A percentile compares a stretch with the other conserved stretches of the same genome.
phyloP scores from a whole-genome alignment of 306 rosid genomes.

The Inga leiocalycina region DNA sequence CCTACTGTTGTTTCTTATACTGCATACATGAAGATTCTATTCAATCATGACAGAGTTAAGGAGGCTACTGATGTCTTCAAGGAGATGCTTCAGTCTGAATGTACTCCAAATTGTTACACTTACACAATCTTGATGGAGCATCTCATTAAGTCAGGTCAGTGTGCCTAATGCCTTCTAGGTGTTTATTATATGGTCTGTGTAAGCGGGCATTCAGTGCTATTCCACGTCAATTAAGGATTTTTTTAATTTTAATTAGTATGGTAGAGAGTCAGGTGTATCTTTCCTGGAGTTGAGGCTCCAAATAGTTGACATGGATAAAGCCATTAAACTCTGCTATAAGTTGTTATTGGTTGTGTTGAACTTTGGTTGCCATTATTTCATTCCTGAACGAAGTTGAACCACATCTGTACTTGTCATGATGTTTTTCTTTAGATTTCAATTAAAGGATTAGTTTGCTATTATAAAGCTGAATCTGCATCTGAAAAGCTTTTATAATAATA shows the following conservation, averaged over 20 bases:
- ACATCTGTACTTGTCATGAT: constrained; percentile 1
- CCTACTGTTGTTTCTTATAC: constrained; percentile 81
- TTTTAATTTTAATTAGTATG: neutral
- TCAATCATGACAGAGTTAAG: constrained; percentile 45
- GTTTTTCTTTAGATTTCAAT: neutral
- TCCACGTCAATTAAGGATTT: neutral
- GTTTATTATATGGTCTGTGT: constrained; percentile 45
- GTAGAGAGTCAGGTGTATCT: neutral
- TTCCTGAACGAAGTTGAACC: neutral
- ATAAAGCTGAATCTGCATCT: neutral
- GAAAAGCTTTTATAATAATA: neutral
- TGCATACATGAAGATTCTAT: constrained; percentile 73
- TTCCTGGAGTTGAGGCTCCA: neutral
- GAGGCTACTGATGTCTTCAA: constrained; percentile 67
- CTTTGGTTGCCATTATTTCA: neutral
- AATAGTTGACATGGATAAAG: neutral
- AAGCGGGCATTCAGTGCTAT: neutral
- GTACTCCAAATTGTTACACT: constrained; percentile 69
- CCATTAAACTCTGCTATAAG: neutral
- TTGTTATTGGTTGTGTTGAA: neutral
- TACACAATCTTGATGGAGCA: constrained; percentile 77
- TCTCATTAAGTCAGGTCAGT: constrained; percentile 73
- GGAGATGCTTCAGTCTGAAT: constrained; percentile 68
- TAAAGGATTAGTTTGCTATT: constrained; percentile 14
- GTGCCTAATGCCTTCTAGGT: constrained; percentile 22